Evolutionary conservation across 2,329 filamentous ascomycete species (phyloP), one percentile per base, ranked within the genome.

Genomic region (Penicillium sp.): DNA sequence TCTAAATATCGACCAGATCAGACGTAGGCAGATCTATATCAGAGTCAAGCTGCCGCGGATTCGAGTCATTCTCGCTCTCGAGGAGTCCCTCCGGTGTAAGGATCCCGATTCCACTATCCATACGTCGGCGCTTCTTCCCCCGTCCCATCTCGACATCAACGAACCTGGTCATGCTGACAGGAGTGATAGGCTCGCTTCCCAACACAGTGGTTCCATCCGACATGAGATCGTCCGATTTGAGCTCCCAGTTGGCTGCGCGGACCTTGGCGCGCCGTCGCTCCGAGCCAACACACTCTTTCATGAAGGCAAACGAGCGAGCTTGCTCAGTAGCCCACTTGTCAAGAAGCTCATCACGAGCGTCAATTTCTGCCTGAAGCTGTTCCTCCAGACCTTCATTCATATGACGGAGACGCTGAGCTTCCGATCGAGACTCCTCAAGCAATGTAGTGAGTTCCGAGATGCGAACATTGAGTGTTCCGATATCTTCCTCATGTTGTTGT

Each of bases 141-240:
- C 67, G 61, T 4, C 64, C 67, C 44, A 67, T 52, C 47, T 70
- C 67, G n/a, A 70, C 62, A 52, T 74, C 69, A 20, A 67, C 66
- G 52, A 71, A 74, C 13, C 70, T 62, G 4, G 65, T 66, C 47
- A 64, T 63, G 44, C 65, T 69, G 24, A 69, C 62, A 2, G 72
- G 72, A 1, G 73, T 74, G 28, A 74, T 67, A 3, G 73, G 69
- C 22, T 68, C 68, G 41, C 64, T 70, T 23, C 60, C 66, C 42
- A 57, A 54, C 39, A 57, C 51, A 11, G 47, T 56, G 14, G 50
- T 56, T 9, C 52, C 47, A 36, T 65, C 61, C 13, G 59, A 64
- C 43, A 66, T 65, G 39, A 67, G 55, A 35, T 67, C 65, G 22
- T 69, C 65, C 9, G 67, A 67, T 44, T 62, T 63, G 11, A 70